Evolutionary conservation across 2,329 filamentous ascomycete genomes (phyloP), one percentile per base, ranked within the genome.

Genomic region (Leptographium lundbergii): DNA sequence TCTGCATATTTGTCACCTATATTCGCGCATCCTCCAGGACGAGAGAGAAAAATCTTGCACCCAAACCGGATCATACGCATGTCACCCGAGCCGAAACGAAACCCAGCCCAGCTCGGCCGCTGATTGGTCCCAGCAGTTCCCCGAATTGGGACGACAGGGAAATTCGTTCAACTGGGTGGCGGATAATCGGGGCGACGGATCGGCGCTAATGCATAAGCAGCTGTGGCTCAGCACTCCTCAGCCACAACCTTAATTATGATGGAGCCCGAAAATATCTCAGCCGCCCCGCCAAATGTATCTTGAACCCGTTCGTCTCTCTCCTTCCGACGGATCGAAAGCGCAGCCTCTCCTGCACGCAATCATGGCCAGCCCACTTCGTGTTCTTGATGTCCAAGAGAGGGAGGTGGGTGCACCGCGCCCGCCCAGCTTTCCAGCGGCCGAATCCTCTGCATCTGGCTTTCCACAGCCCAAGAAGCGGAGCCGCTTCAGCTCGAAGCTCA

Each of bases 391-490:
- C 63, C 80, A 87, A 66, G 92, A 97, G 74, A 87, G 88, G 62
- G 79, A 83, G 52, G 72, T 81, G 29, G 71, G 76, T 17, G 72
- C 77, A 27, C 77, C 82, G 25, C 85, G 82, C 63, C 78, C 87
- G 5, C 85, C 87, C 10, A 77, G 77, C 47, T 81, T 84, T 11
- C 85, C 86, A 17, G 78, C 79, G 54, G 74, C 81, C 48, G 81
- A 81, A 57, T 72, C 75, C 11, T 74, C 77, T 24, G 71, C 77
- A 5, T 84, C 81, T 14, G 94, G 94, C 1, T 97, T 97, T 65
- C 94, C 94, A n/a, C 83, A 85, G 60, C 91, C 91, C 70, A 94
- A 88, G 71, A 90, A 88, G 69, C 84, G 91, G 64, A 79, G 77
- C 59, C 80, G 81, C 60, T 73, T 81, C 32, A 59, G 58, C 9